Base-by-base conservation (phyloP, 2,329 filamentous ascomycete genomes). In the Pseudogymnoascus pannorum region DNA sequence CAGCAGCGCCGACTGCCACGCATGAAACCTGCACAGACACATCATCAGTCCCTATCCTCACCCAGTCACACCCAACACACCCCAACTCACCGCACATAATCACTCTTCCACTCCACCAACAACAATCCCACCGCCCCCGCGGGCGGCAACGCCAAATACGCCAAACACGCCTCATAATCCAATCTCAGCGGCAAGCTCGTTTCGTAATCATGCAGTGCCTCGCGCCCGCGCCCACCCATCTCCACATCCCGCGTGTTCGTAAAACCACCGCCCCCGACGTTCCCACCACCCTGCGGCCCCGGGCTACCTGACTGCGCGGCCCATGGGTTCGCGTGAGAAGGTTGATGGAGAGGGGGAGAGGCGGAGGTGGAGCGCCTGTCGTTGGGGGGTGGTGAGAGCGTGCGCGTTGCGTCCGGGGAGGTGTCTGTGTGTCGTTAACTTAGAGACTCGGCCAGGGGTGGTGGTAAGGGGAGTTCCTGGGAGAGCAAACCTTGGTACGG, bases 41-140 rank as follows among this genome's bases (percentile, higher is more conserved):
- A 60, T 16, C 29, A 60, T 67, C 58, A 64, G 24, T 44, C 29
- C 12, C 14, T 31, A 14, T 22, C 8, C n/a, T 2, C 9, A 38
- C 33, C 14, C 38, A 24, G 9, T 18, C 20, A 59, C 7, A 40
- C 31, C 24, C 58, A 48, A 4, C 61, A n/a, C 58, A n/a, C 18
- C 20, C 51, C 60, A 63, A 72, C 83, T 62, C 76, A 93, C 89
- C 94, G 84, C 62, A 99, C 94, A 75, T 96, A 99, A 76, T 99
- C 94, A 72, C 92, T 97, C 78, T 96, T 94, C 71, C 92, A 86
- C 80, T 99, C 94, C 65, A 93, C 73, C 48, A 97, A 83, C 67
- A 99, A 75, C 68, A 99, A 75, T 66, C 96, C 74, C 24, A 97
- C 90, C 2, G 89, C 90, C 2, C 93, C 94, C 0, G 92, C 81